Conservation (phyloP, 2,329 filamentous ascomycete genomes). For the Aurifilum marmelostoma region DNA sequence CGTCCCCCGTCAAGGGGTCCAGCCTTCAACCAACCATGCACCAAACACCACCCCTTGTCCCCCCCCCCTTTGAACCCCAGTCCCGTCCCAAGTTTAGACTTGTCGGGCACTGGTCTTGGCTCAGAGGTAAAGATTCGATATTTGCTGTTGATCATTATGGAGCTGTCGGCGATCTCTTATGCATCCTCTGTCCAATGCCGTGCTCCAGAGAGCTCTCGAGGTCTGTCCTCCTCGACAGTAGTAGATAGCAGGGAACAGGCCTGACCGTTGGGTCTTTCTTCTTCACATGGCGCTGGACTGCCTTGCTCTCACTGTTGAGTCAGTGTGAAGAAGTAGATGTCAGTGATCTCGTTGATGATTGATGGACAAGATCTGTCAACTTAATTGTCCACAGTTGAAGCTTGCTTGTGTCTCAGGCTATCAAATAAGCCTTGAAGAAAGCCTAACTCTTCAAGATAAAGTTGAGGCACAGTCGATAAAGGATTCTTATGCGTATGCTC, state of each 20-base stretch:
- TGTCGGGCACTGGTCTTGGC: not conserved
- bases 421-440: not conserved
- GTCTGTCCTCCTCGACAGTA: not conserved
- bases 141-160: not conserved
- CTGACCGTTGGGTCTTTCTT: not conserved
- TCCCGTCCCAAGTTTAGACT: slow-evolving; percentile 21
- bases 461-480: not conserved
- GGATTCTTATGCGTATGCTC: not conserved
- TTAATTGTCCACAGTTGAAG: no score
- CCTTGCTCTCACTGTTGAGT: not conserved
- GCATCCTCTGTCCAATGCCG: slow-evolving; percentile 12
- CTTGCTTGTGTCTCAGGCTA: not conserved
- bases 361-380: not conserved
- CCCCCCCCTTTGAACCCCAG: not conserved
- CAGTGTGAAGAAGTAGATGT: not conserved
- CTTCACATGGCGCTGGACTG: not conserved
- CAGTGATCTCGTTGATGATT: not conserved
- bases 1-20: not conserved
- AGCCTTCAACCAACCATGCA: slow-evolving; percentile 8
- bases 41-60: not conserved
- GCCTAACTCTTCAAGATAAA: not conserved
- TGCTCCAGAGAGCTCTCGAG: not conserved
- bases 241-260: not conserved
- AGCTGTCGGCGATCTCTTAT: not conserved
- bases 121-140: not conserved